A percentile compares a stretch with the other conserved stretches of the same genome.
These are phyloP conservation scores for Moesziomyces antarcticus DNA, from an alignment of 1,284 basidiomycete species.

Conservation along the genomic window DNA sequence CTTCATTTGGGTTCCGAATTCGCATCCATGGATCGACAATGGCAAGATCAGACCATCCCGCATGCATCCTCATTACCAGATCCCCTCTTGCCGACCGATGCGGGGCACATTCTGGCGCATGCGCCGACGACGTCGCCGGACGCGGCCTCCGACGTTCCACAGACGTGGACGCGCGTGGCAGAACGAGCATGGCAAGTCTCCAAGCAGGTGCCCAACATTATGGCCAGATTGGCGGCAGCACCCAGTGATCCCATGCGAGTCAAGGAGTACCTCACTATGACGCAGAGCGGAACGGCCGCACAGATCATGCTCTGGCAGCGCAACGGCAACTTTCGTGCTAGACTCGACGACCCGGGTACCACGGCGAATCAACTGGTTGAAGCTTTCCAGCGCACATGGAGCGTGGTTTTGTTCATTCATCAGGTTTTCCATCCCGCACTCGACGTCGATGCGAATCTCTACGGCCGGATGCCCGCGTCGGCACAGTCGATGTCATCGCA, in stretches of 20 bases:
- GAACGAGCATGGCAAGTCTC: conserved; percentile 20
- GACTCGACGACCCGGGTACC: conserved; percentile 17
- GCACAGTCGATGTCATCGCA: conserved; percentile 34
- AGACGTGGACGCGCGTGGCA: conserved; percentile 21
- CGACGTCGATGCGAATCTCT: conserved; percentile 24
- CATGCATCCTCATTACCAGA: background rate
- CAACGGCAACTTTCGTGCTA: conserved; percentile 27
- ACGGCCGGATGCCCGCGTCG: conserved; percentile 31
- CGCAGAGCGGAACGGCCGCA: conserved; percentile 27
- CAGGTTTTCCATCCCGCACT: conserved; percentile 29
- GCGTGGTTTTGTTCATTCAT: conserved; percentile 29
- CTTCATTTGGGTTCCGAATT: conserved; percentile 11
- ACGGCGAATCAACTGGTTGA: conserved; percentile 17
- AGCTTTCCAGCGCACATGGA: conserved; percentile 27
- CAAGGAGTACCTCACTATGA: conserved; percentile 33
- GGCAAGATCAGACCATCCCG: conserved; percentile 15
- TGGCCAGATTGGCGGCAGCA: conserved; percentile 16
- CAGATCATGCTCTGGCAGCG: conserved; percentile 48
- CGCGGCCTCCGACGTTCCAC: conserved; percentile 3
- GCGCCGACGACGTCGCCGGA: background rate
- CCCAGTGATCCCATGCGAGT: conserved; percentile 29
- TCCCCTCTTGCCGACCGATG: background rate
- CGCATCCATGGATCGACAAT: conserved; percentile 7
- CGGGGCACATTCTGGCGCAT: background rate
- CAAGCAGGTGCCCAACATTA: conserved; percentile 20